Evolutionary conservation across 208 protist genomes (phyloP), one percentile per base, ranked within the genome.

Genomic region (Porcisia hertigi): DNA sequence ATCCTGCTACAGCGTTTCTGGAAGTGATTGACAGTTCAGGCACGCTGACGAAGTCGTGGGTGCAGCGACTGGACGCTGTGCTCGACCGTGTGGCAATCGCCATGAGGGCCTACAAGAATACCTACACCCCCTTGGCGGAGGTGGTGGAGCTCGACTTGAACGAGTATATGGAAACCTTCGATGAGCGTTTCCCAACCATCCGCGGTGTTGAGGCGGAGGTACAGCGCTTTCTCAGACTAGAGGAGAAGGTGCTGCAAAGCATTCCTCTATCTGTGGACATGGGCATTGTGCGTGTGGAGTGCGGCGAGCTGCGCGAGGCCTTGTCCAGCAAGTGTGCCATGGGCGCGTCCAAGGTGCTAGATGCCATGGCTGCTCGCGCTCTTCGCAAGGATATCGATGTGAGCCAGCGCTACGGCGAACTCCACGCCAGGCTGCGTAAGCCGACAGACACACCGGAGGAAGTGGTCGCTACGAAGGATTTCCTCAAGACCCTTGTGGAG

Each of bases 401-500:
- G 45, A 87, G 83, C 67, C 84, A 86, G 12, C 84, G 82, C 43
- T 98, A 97, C 77, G 76, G 64, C n/a, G 85, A 83, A 18, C 76
- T 98, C 30, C 81, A 88, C 76, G 81, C 91, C 6, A 84, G 71
- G 20, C 84, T 97, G 64, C 83, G 87, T 14, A 87, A 86, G 71
- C 76, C 91, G 14, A 92, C 89, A 16, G 91, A 95, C 30, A 95
- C 87, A n/a, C 94, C 94, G 5, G 92, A 97, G 81, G 89, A 97
- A 84, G 91, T 95, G 69, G 94, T 97, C 47, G 93, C 90, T 49
- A 93, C 88, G 39, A 92, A 94, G 73, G 93, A 97, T 34, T 98
- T 94, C 81, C 95, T 96, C 80, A 97, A 94, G 72, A 83, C 82
- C 1, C 94, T 98, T 76, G 93, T 94, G 14, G 93, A 98, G 77